Base-by-base conservation (phyloP, 164 flowering plant genomes). In the Kingdonia uniflora region DNA sequence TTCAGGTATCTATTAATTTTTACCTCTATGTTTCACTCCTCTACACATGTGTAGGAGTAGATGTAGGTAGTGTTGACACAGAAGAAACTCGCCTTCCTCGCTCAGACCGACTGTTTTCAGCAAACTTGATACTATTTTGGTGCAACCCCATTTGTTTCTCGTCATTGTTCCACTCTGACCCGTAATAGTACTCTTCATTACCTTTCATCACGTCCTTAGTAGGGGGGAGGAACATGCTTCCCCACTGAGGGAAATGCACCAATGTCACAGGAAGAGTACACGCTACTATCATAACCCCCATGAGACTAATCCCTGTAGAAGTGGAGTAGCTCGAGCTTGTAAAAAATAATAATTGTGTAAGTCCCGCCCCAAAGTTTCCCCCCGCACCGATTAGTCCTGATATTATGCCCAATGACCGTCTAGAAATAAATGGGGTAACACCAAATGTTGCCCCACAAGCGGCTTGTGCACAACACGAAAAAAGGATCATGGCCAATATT, bases 221-320 rank as follows among this genome's bases (percentile, higher is more conserved):
- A 0, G 89, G 65, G 0, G 85, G 81, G 12, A 72, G 41, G 65
- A 87, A 79, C 94, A 87, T 87, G 60, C 96, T 71, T 13, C 96
- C 96, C 96, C 87, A 87, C 51, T 82, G 90, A 0, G 96, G 90
- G 66, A 87, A 82, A 50, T 80, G 79, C 11, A 82, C 68, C 12
- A 77, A 19, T 0, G 78, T 58, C 46, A 81, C 80, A 0, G 95
- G 87, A 20, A 80, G 56, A 4, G 87, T 82, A 64, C 86, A 80
- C 0, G 63, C 70, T 8, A 76, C 56, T 4, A 69, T 70, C 92
- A 84, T 82, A 10, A 70, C 56, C 12, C 96, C 96, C 96, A 87
- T 87, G 35, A 53, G 64, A 6, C 71, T 61, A 11, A 87, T 65
- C 2, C 94, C 90, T 0, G 63, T 60, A 0, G 63, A 77, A 0